phyloP scores from a whole-genome alignment of 2,329 filamentous ascomycete species.

The Pyrenophora graminea region DNA sequence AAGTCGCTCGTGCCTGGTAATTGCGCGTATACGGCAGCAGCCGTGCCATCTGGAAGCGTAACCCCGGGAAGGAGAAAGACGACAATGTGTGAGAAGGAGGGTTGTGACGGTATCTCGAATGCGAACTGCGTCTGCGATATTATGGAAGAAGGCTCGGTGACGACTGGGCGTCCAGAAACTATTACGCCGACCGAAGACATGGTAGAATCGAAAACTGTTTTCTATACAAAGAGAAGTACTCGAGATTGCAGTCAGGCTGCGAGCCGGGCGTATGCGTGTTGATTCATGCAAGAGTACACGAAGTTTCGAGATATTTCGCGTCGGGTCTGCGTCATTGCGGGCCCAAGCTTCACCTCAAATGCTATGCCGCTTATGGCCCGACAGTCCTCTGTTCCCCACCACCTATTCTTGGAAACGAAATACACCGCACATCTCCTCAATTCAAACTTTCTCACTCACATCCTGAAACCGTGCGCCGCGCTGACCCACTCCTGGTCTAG shows the following conservation, averaged over 20 bases:
- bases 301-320: constrained; percentile 27
- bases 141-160: constrained; percentile 58
- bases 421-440: too few species aligned
- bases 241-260: constrained; percentile 6
- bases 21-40: constrained; percentile 88
- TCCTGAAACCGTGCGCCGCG: constrained; percentile 40
- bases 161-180: constrained; percentile 63
- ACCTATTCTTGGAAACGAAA: too few species aligned
- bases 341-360: constrained; percentile 15
- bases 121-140: constrained; percentile 65
- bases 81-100: constrained; percentile 73
- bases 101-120: constrained; percentile 67
- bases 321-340: constrained; percentile 26
- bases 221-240: background rate
- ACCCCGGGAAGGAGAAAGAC: constrained; percentile 85
- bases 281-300: constrained; percentile 2
- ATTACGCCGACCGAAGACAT: constrained; percentile 65
- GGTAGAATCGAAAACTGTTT: background rate
- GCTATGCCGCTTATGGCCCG: background rate
- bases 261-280: background rate
- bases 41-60: constrained; percentile 72
- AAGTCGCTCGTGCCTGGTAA: constrained; percentile 67
- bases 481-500: constrained; percentile 58
- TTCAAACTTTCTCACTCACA: constrained; percentile 17
- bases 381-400: background rate